A percentile compares a stretch with the other conserved stretches of the same genome.
Conservation (phyloP, 208 protist species). For the Crithidia acanthocephali region DNA sequence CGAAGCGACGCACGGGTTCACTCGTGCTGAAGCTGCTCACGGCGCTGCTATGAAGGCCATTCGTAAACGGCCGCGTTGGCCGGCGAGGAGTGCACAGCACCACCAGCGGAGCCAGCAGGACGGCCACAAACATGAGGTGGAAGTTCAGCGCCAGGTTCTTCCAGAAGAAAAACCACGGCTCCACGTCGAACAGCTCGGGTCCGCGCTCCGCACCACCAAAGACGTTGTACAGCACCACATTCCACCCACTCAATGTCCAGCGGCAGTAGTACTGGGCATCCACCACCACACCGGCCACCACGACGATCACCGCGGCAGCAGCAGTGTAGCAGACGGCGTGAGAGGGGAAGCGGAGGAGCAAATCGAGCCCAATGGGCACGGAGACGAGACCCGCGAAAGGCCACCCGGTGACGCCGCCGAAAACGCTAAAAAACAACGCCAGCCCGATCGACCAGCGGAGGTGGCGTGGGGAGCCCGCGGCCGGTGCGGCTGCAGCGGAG, state of each 20-base stretch:
- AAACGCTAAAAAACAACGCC: slow-evolving; percentile 53
- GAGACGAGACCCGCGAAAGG: slow-evolving; percentile 89
- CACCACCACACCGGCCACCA: slow-evolving; percentile 26
- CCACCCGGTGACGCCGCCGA: slow-evolving; percentile 83
- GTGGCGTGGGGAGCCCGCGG: background rate
- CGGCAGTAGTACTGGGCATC: slow-evolving; percentile 65
- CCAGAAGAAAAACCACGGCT: slow-evolving; percentile 93
- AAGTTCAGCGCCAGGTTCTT: slow-evolving; percentile 95
- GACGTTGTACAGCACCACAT: slow-evolving; percentile 74
- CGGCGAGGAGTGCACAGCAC: slow-evolving; percentile 33
- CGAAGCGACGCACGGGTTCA: background rate
- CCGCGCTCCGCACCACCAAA: slow-evolving; percentile 55
- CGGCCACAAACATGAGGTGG: slow-evolving; percentile 88
- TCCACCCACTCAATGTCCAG: slow-evolving; percentile 47
- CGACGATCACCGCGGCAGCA: slow-evolving; percentile 30
- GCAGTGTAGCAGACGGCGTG: slow-evolving; percentile 29
- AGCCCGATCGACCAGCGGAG: slow-evolving; percentile 25
- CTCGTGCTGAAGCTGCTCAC: background rate
- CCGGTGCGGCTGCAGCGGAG: background rate
- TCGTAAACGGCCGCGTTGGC: background rate
- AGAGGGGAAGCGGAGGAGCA: slow-evolving; percentile 54
- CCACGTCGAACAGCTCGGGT: slow-evolving; percentile 92
- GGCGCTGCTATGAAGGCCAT: background rate
- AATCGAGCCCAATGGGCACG: slow-evolving; percentile 80
- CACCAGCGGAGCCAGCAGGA: slow-evolving; percentile 44